phyloP scores from a whole-genome alignment of 805 yeast genomes.

The Diddensiella caesifluorescens region DNA sequence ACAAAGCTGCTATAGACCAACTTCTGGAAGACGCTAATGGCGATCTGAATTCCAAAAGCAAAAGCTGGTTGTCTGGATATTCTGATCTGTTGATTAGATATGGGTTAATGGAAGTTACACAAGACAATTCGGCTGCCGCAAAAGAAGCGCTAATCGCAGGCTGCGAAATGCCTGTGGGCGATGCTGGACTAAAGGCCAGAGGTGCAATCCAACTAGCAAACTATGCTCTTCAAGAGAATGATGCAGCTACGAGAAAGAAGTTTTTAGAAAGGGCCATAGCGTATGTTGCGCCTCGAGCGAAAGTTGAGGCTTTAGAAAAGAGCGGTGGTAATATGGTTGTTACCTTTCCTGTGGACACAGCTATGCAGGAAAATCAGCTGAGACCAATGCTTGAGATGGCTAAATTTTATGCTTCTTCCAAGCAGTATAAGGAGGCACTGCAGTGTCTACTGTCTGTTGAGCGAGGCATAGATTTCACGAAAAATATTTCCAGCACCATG shows the following conservation, averaged over 20 bases:
- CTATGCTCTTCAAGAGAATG: slow-evolving; percentile 2
- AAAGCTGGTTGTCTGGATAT: slow-evolving; percentile 32
- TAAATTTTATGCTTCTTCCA: slow-evolving; percentile 13
- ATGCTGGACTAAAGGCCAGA: slow-evolving; percentile 19
- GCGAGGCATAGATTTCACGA: slow-evolving; percentile 17
- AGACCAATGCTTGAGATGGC: slow-evolving; percentile 24
- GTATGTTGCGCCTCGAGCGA: slow-evolving; percentile 7
- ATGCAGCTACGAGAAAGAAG: slow-evolving; percentile 6
- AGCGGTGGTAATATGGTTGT: background rate
- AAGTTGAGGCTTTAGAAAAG: background rate
- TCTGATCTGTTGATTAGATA: slow-evolving; percentile 29
- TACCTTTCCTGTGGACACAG: slow-evolving; percentile 6
- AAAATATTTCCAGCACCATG: background rate
- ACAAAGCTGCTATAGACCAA: slow-evolving; percentile 22
- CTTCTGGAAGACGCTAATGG: slow-evolving; percentile 19
- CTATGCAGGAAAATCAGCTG: slow-evolving; percentile 10
- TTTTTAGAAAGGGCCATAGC: slow-evolving; percentile 6
- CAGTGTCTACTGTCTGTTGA: slow-evolving; percentile 22
- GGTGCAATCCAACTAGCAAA: slow-evolving; percentile 24
- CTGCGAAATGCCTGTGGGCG: slow-evolving; percentile 27
- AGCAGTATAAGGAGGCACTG: slow-evolving; percentile 23
- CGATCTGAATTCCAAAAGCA: slow-evolving; percentile 23
- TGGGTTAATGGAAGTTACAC: slow-evolving; percentile 24
- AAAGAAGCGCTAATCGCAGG: slow-evolving; percentile 26
- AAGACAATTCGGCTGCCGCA: slow-evolving; percentile 22